Conservation (phyloP, 345 rosid genomes). For the Hypericum androsaemum region DNA sequence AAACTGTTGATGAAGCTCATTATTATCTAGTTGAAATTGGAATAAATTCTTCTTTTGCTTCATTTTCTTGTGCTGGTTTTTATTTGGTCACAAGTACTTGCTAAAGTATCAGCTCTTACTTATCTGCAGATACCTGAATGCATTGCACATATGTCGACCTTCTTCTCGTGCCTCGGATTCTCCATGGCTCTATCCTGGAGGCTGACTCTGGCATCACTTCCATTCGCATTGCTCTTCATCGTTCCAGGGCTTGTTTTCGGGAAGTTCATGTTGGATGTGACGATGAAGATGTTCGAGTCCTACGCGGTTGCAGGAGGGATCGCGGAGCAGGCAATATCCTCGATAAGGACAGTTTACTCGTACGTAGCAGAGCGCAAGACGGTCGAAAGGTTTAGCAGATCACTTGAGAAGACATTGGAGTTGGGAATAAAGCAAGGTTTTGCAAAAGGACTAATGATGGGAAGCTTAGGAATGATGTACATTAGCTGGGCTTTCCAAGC, state of each 20-base stretch:
- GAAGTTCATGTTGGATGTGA: constrained; percentile 51
- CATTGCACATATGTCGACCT: constrained; percentile 38
- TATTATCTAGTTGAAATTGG: no score
- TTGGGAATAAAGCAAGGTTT: constrained; percentile 50
- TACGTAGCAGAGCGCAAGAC: constrained; percentile 51
- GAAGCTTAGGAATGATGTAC: constrained; percentile 60
- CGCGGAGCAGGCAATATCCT: constrained; percentile 62
- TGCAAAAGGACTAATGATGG: constrained; percentile 60
- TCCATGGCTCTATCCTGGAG: constrained; percentile 50
- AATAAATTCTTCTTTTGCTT: no score
- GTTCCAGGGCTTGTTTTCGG: constrained; percentile 51
- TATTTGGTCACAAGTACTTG: no score
- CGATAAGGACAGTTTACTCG: constrained; percentile 50
- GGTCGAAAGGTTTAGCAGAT: constrained; percentile 30
- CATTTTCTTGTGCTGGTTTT: no score
- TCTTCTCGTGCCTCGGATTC: constrained; percentile 42
- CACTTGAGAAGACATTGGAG: constrained; percentile 39
- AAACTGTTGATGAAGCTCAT: not conserved
- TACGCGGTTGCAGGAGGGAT: constrained; percentile 57
- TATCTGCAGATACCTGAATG: constrained; percentile 48
- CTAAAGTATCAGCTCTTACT: not conserved
- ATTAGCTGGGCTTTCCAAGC: constrained; percentile 62
- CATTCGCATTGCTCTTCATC: constrained; percentile 44
- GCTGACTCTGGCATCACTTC: constrained; percentile 48
- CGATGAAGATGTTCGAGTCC: constrained; percentile 48